Evolutionary conservation across 2,329 filamentous ascomycete genomes (phyloP), one percentile per base, ranked within the genome.

Genomic region (Immersiporthe knoxdaviesiana): DNA sequence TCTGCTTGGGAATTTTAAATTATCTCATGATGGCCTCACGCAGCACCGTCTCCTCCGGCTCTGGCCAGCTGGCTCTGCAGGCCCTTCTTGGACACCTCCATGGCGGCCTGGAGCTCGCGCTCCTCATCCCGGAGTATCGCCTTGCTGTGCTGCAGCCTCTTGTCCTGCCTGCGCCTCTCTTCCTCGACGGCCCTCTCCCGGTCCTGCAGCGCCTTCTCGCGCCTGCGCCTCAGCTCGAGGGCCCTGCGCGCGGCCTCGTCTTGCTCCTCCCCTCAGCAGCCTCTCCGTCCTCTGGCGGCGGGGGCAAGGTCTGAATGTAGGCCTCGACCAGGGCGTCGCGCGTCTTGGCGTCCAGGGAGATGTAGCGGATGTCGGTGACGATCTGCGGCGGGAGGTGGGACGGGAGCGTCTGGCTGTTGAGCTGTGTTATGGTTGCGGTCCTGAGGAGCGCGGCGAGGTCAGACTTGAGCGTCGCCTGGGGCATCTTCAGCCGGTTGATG

Each of bases 371-470:
- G 75, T 95, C 92, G 21, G 84, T 82, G 1, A 92, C 81, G 0
- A 95, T 76, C 30, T 86, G 79, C 1, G 86, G 78, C 1, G 92
- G 92, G 12, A 95, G 81, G 21, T 84, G 82, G 6, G 85, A 83
- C 2, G 86, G 75, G 0, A 82, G 80, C 0, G 89, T 89, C 62
- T 84, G 80, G 71, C 84, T 86, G 76, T 93, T 89, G 3, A 95
- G 83, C 2, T 82, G 74, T 2, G 83, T 82, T 5, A 84, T 75
- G 0, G 91, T 87, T 56, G 91, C 83, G 7, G 85, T 81, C 72
- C 88, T 89, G 18, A 96, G 83, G 10, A 95, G 80, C 5, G 84
- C 82, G 14, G 85, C 86, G 6, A 96, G 82, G 74, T 95, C 92
- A 4, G 88, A 84, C 76, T 92, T 94, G 39, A 91, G 85, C 5